Conservation (phyloP, 169 alveolate genomes). For the Plasmodium vinckei region DNA sequence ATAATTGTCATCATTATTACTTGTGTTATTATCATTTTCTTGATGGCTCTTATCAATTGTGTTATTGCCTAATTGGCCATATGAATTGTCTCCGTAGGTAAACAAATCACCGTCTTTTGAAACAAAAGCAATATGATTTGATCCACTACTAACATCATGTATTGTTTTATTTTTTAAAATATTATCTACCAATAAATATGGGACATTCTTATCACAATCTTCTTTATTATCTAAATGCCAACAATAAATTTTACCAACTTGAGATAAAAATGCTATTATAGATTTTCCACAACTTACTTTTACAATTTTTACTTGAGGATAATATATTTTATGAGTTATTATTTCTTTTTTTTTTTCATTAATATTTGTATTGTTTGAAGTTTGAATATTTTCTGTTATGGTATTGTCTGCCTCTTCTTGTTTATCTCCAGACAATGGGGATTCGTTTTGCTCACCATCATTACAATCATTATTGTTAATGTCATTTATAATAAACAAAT, state of each 20-base stretch:
- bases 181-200: slow-evolving; percentile 26
- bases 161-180: slow-evolving; percentile 55
- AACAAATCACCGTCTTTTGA: slow-evolving; percentile 73
- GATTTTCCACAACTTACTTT: slow-evolving; percentile 72
- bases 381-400: neutral
- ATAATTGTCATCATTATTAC: neutral
- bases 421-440: neutral
- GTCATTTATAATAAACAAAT: slow-evolving; percentile 61
- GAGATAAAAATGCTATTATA: slow-evolving; percentile 54
- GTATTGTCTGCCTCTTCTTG: neutral
- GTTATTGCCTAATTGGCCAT: slow-evolving; percentile 63
- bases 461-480: neutral
- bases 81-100: slow-evolving; percentile 63
- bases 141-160: slow-evolving; percentile 68
- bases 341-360: slow-evolving; percentile 40
- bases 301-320: slow-evolving; percentile 62
- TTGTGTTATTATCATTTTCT: neutral
- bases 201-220: slow-evolving; percentile 67
- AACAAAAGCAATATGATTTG: slow-evolving; percentile 39
- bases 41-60: neutral
- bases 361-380: neutral
- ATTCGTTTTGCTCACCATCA: neutral
- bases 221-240: slow-evolving; percentile 58
- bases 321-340: slow-evolving; percentile 57
- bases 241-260: slow-evolving; percentile 49